These are phyloP conservation scores for Galerina sulciceps DNA, from an alignment of 768 basidiomycete species.

Conservation along the genomic window DNA sequence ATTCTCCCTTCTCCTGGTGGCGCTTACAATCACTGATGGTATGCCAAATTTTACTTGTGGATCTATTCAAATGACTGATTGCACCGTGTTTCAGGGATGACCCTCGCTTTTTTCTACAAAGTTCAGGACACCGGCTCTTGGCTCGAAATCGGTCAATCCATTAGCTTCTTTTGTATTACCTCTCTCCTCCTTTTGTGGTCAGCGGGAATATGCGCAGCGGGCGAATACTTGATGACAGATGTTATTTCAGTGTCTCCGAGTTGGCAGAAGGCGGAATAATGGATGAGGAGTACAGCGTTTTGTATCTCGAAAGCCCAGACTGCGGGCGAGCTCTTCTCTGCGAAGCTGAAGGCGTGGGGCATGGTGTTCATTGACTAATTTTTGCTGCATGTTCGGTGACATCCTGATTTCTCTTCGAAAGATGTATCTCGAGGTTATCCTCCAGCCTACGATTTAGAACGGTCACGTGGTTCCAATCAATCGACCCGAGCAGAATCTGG, in stretches of 20 bases:
- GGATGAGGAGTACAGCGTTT: too few relatives aligned
- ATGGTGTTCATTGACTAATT: too few relatives aligned
- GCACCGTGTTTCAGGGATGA: conserved; percentile 60
- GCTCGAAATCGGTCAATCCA: conserved; percentile 89
- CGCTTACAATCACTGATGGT: conserved; percentile 76
- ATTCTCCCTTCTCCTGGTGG: conserved; percentile 80
- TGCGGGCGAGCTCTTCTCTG: too few relatives aligned
- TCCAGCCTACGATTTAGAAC: too few relatives aligned
- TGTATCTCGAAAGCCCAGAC: too few relatives aligned
- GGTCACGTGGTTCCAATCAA: too few relatives aligned
- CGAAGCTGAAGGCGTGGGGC: too few relatives aligned
- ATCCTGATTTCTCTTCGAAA: too few relatives aligned
- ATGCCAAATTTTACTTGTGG: conserved; percentile 12
- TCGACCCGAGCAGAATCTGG: too few relatives aligned
- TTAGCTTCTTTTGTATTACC: conserved; percentile 86
- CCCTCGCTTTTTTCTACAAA: conserved; percentile 80
- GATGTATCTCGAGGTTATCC: too few relatives aligned
- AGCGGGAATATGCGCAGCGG: conserved; percentile 72
- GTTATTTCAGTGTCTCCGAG: conserved; percentile 14
- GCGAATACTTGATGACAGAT: conserved; percentile 73
- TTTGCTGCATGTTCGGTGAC: too few relatives aligned
- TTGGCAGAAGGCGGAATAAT: too few relatives aligned
- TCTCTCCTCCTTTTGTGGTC: conserved; percentile 81
- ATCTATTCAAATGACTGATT: neutral
- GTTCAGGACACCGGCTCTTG: conserved; percentile 87